phyloP scores from a whole-genome alignment of 2,329 filamentous ascomycete genomes.

The Coccinonectria pachysandricola region DNA sequence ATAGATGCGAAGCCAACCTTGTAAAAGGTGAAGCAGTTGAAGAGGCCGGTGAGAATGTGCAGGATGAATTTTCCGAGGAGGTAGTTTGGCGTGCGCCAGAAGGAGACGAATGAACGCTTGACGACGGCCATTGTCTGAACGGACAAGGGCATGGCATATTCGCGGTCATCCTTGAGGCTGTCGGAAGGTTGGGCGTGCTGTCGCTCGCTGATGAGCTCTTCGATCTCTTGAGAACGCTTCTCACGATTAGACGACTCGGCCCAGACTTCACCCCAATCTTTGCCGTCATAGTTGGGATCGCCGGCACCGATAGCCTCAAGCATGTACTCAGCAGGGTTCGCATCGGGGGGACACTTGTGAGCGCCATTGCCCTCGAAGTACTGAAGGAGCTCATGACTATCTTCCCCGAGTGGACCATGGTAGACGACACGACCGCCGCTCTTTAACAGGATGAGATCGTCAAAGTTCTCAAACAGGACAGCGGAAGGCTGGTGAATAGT shows the following conservation, averaged over 20 bases:
- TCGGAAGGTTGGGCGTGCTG: constrained; percentile 25
- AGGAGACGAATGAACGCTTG: constrained; percentile 48
- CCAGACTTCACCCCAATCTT: constrained; percentile 57
- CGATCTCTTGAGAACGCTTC: constrained; percentile 38
- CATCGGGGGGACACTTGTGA: constrained; percentile 33
- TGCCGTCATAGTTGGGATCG: constrained; percentile 46
- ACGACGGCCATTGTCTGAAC: constrained; percentile 45
- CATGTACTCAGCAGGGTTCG: constrained; percentile 46
- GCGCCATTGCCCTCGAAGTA: constrained; percentile 44
- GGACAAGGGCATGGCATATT: constrained; percentile 51
- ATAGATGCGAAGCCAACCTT: constrained; percentile 44
- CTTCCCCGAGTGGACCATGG: constrained; percentile 41
- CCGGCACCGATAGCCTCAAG: constrained; percentile 51
- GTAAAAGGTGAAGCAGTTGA: constrained; percentile 64
- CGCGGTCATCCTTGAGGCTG: constrained; percentile 39
- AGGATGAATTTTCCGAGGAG: constrained; percentile 51
- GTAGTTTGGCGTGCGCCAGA: constrained; percentile 58
- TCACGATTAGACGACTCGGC: constrained; percentile 38
- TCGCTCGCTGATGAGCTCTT: constrained; percentile 38
- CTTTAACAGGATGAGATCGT: constrained; percentile 43
- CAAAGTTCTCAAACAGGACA: constrained; percentile 46
- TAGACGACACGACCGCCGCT: constrained; percentile 43
- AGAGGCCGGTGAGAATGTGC: constrained; percentile 52
- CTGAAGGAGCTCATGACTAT: constrained; percentile 35
- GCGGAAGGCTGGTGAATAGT: constrained; percentile 52